These are phyloP conservation scores for Posidonia australis DNA, from an alignment of 106 monocot genomes.

Conservation along the genomic window DNA sequence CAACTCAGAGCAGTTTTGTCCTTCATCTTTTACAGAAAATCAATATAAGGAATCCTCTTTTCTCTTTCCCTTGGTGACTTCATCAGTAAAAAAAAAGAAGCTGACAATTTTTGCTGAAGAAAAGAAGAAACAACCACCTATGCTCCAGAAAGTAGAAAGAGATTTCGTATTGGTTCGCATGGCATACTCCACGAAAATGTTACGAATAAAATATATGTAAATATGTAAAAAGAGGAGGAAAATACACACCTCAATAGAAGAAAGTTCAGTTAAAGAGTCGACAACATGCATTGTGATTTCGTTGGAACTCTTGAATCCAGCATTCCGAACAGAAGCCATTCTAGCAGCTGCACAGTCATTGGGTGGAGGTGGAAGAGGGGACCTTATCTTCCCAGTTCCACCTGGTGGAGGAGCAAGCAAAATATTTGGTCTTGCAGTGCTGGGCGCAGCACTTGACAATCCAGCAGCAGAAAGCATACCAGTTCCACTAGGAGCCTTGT, in stretches of 20 bases:
- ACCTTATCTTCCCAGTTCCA: slow-evolving; percentile 56
- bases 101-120: no score
- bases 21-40: no score
- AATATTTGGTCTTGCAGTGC: slow-evolving; percentile 18
- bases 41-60: no score
- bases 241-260: slow-evolving; percentile 11
- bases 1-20: no score
- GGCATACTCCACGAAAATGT: no score
- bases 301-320: slow-evolving; percentile 25
- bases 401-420: slow-evolving; percentile 70
- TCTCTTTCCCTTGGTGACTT: no score
- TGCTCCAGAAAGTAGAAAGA: no score
- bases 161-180: no score
- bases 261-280: slow-evolving; percentile 14
- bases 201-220: no score
- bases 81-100: no score
- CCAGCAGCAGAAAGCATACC: slow-evolving; percentile 92
- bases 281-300: neutral
- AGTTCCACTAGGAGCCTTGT: slow-evolving; percentile 44
- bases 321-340: slow-evolving; percentile 34
- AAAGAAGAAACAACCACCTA: no score
- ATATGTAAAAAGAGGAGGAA: no score
- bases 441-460: slow-evolving; percentile 32
- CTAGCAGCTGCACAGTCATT: slow-evolving; percentile 78
- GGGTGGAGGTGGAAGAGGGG: slow-evolving; percentile 84